Evolutionary conservation across 1,284 basidiomycete species (phyloP).

Genomic region (Heterobasidion occidentale): DNA sequence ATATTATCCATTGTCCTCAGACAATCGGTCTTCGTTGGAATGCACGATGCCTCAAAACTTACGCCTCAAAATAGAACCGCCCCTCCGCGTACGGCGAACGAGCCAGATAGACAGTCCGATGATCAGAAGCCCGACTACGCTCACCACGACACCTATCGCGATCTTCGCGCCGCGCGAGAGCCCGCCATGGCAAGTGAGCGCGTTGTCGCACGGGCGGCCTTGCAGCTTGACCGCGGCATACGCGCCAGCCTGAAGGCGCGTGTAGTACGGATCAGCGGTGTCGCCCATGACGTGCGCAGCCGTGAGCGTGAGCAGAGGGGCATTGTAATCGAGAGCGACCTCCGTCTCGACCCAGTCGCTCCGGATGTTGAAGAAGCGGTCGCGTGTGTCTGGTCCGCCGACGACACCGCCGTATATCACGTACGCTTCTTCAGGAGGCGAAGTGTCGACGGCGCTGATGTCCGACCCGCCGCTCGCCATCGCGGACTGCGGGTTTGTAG

Average conservation of each 20-base stretch:
- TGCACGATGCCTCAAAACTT: too few species aligned
- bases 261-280: constrained; percentile 75
- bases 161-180: constrained; percentile 51
- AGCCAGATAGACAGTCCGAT: constrained; percentile 29
- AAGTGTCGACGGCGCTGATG: constrained; percentile 62
- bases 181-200: constrained; percentile 43
- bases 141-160: constrained; percentile 62
- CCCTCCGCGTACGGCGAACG: too few species aligned
- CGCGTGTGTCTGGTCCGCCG: constrained; percentile 76
- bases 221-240: constrained; percentile 56
- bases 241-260: constrained; percentile 55
- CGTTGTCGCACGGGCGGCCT: constrained; percentile 72
- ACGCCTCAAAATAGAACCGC: too few species aligned
- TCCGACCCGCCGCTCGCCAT: constrained; percentile 77
- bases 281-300: constrained; percentile 66
- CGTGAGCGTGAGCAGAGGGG: constrained; percentile 76
- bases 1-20: too few species aligned
- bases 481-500: constrained; percentile 83
- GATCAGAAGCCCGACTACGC: constrained; percentile 51
- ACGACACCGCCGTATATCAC: constrained; percentile 83
- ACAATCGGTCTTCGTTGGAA: too few species aligned
- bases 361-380: constrained; percentile 78
- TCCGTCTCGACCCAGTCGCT: constrained; percentile 79
- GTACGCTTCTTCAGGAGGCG: constrained; percentile 63
- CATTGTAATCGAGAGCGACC: constrained; percentile 78